Evolutionary conservation across 2,329 filamentous ascomycete genomes (phyloP), one percentile per base, ranked within the genome.

Genomic region (Penicillium fuscoglaucum): DNA sequence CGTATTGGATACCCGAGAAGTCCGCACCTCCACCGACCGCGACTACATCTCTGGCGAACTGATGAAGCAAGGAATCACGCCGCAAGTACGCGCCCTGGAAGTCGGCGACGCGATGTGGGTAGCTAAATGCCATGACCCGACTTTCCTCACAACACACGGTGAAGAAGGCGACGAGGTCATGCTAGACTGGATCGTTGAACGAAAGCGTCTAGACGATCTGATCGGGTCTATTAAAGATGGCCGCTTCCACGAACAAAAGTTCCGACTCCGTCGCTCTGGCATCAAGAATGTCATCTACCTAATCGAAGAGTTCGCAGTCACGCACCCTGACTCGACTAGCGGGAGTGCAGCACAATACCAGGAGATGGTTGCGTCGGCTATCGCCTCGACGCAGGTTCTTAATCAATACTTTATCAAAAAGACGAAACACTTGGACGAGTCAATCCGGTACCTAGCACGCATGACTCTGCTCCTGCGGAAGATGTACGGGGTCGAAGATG

Each of bases 231-330:
- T 95, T 75, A 91, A 90, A 72, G 90, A 93, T 61, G 89, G 90
- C 1, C 86, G 90, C 2, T 93, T 92, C 66, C 88, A 89, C 65
- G 90, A 95, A 71, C 90, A 95, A 70, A 93, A 95, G 70, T 93
- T 92, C 70, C 87, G 90, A 1, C 80, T 93, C 12, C 83, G 84
- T 55, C 85, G 85, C 52, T 90, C 86, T 0, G 90, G 90, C 0
- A 80, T 91, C n/a, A 85, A 84, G 58, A 89, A 92, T 66, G 87
- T 93, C 15, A 82, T 91, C 39, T 95, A 93, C 68, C 81, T 95
- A 26, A 83, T 95, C 55, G 90, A 95, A 70, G 87, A 92, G 64
- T 87, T 89, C 58, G 71, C 82, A 12, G 81, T 91, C 69, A 82
- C 87, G 44, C 69, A 82, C n/a, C 44, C 60, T 0, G 79, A 83